Percentiles rank a stretch among this genome's conserved stretches.
These are phyloP conservation scores for Colletotrichum tofieldiae DNA, from an alignment of 2,329 filamentous ascomycete genomes.

Conservation along the genomic window DNA sequence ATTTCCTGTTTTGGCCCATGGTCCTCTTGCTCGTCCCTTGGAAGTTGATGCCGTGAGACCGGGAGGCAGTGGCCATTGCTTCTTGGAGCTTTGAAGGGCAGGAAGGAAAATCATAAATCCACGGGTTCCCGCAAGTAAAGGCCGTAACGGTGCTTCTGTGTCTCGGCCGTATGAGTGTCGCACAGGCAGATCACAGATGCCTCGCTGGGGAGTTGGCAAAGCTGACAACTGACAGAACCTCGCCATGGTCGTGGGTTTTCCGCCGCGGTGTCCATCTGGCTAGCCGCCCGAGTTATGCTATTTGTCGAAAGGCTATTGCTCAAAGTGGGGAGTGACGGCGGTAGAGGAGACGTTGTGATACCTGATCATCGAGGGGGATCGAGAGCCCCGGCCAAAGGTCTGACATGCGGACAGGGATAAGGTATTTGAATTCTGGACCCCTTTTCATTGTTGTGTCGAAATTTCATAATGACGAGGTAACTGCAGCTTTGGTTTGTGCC, in stretches of 20 bases:
- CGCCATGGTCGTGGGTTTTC: neutral
- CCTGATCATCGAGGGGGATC: conserved; percentile 20
- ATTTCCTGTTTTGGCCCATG: conserved; percentile 10
- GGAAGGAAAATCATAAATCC: neutral
- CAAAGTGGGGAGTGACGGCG: neutral
- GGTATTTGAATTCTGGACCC: conserved; percentile 10
- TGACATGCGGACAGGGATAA: conserved; percentile 4
- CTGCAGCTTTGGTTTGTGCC: conserved; percentile 27
- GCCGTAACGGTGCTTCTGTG: conserved; percentile 32
- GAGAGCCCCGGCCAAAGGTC: conserved; percentile 9
- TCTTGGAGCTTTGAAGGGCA: neutral
- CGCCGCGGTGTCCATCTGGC: neutral
- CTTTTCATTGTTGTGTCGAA: neutral
- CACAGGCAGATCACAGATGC: conserved; percentile 10
- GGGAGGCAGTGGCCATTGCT: neutral
- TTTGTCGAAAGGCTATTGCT: conserved; percentile 1
- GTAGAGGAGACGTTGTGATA: conserved; percentile 16
- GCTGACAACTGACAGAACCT: conserved; percentile 26
- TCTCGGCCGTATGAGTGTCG: conserved; percentile 33
- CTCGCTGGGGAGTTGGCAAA: neutral
- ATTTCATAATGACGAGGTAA: conserved; percentile 28
- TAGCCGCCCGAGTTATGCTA: neutral
- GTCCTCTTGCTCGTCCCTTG: neutral
- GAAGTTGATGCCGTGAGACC: neutral
- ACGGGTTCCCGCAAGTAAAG: conserved; percentile 21